Evolutionary conservation across 2,329 filamentous ascomycete species (phyloP).

Genomic region (Taxawa tesnikishii): DNA sequence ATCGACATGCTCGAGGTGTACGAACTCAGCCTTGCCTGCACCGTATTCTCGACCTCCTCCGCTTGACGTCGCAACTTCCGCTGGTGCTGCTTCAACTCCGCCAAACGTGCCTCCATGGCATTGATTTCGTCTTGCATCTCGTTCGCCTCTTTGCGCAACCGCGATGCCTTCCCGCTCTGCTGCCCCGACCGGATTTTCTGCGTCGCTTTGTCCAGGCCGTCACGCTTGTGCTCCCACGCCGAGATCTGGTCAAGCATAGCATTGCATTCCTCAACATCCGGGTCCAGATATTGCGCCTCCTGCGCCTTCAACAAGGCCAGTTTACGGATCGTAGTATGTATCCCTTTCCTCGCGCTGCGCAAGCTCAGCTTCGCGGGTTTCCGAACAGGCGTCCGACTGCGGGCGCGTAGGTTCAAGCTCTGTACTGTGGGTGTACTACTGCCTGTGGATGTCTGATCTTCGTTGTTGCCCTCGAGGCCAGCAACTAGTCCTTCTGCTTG

Average conservation of each 20-base stretch:
- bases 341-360: constrained; percentile 49
- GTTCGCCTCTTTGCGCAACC: constrained; percentile 38
- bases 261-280: constrained; percentile 44
- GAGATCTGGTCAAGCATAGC: constrained; percentile 47
- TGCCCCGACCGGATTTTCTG: constrained; percentile 41
- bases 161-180: constrained; percentile 43
- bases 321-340: constrained; percentile 51
- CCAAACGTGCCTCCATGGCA: constrained; percentile 51
- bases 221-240: constrained; percentile 45
- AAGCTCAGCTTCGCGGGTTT: constrained; percentile 44
- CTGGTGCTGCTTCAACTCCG: constrained; percentile 47
- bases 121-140: constrained; percentile 51
- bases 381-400: constrained; percentile 22
- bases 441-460: constrained; percentile 34
- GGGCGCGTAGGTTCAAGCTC: constrained; percentile 16
- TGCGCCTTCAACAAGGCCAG: constrained; percentile 56
- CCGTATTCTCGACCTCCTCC: constrained; percentile 48
- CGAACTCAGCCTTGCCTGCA: constrained; percentile 60
- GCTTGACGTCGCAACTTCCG: constrained; percentile 48
- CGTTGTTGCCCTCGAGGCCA: constrained; percentile 21
- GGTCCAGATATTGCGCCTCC: constrained; percentile 49
- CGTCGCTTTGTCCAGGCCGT: constrained; percentile 43
- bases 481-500: constrained; percentile 46
- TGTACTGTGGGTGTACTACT: constrained; percentile 36
- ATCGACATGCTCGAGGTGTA: constrained; percentile 56